Percentiles rank a stretch among this genome's conserved stretches.
phyloP scores from a whole-genome alignment of 305 asterid genomes.

The Rubia balearica region DNA sequence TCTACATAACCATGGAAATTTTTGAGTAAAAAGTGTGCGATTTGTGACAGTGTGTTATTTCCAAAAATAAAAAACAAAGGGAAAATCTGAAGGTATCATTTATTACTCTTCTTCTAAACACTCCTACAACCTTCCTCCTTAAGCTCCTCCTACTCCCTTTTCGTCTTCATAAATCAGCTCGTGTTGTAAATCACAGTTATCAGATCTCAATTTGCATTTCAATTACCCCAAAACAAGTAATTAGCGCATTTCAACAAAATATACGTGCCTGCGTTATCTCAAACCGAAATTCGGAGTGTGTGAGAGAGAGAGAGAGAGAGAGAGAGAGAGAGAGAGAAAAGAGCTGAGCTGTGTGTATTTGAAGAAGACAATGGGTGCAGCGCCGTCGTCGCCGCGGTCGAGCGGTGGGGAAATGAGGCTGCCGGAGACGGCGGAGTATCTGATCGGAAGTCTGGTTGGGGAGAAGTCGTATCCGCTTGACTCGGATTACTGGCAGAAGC shows the following conservation, averaged over 20 bases:
- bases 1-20: no score
- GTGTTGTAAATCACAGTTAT: slow-evolving; percentile 12
- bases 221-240: background rate
- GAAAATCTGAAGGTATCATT: background rate
- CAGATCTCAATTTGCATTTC: slow-evolving; percentile 22
- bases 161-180: slow-evolving; percentile 10
- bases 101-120: background rate
- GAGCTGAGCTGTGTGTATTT: background rate
- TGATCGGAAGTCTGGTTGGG: slow-evolving; percentile 68
- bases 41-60: background rate
- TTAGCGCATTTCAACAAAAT: slow-evolving; percentile 11
- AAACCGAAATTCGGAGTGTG: background rate
- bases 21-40: no score
- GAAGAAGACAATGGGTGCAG: slow-evolving; percentile 54
- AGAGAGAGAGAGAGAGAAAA: background rate
- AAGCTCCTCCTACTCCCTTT: slow-evolving; percentile 23
- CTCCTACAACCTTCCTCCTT: slow-evolving; percentile 31
- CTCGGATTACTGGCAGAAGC: slow-evolving; percentile 94
- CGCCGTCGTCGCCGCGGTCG: slow-evolving; percentile 71
- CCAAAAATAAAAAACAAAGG: background rate
- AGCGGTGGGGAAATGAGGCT: slow-evolving; percentile 50
- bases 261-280: slow-evolving; percentile 1
- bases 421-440: slow-evolving; percentile 66
- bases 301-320: no score
- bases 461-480: slow-evolving; percentile 64